These are phyloP conservation scores for Aspergillus sp. DNA, from an alignment of 2,329 filamentous ascomycete genomes.

Conservation along the genomic window DNA sequence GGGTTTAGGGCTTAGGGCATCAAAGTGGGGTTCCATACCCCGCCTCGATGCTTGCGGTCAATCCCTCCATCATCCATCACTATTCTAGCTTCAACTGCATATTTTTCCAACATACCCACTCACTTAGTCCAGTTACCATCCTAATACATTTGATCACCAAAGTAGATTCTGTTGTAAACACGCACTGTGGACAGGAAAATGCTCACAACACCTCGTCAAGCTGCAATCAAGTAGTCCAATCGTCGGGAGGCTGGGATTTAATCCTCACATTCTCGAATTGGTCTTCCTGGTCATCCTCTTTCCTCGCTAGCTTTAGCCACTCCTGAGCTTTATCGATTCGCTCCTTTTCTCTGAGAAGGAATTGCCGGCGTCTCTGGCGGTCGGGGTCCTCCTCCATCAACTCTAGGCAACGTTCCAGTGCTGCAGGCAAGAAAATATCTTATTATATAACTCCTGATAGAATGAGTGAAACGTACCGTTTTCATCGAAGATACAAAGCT, in stretches of 20 bases:
- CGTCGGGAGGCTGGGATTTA: slow-evolving; percentile 16
- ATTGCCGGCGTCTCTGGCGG: slow-evolving; percentile 34
- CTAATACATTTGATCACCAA: not conserved
- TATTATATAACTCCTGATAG: not conserved
- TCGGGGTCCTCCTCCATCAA: slow-evolving; percentile 43
- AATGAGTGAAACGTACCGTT: slow-evolving; percentile 30
- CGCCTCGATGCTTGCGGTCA: slow-evolving; percentile 16
- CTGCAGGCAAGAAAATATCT: slow-evolving; percentile 22
- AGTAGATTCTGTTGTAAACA: no score
- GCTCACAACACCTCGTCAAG: not conserved
- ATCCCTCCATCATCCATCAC: not conserved
- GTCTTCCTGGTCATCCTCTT: slow-evolving; percentile 17
- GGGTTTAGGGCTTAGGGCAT: slow-evolving; percentile 42
- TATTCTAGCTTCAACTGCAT: not conserved
- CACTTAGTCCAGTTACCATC: not conserved
- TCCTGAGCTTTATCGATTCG: slow-evolving; percentile 39
- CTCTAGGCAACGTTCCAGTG: slow-evolving; percentile 35
- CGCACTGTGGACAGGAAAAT: not conserved
- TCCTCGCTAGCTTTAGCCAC: slow-evolving; percentile 29
- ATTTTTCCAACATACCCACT: not conserved
- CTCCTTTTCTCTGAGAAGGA: slow-evolving; percentile 34
- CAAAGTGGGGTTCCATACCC: slow-evolving; percentile 31
- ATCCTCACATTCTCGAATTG: slow-evolving; percentile 5
- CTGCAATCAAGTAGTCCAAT: not conserved
- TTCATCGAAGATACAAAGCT: slow-evolving; percentile 32